Evolutionary conservation across 495 filamentous ascomycete species (phyloP).

Genomic region (Sphaerosporella brunnea): DNA sequence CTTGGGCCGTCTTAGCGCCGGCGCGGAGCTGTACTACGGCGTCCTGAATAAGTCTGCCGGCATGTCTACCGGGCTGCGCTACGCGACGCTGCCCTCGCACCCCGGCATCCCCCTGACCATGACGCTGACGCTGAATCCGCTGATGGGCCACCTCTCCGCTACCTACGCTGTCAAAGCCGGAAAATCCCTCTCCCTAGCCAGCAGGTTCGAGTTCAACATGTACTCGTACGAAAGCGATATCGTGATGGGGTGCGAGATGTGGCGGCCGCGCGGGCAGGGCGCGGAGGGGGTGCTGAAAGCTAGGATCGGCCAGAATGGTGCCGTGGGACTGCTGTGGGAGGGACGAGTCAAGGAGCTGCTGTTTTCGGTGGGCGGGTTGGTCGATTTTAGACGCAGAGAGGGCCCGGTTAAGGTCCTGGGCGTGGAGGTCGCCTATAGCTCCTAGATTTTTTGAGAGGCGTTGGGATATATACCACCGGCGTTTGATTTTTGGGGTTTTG

Average conservation of each 20-base stretch:
- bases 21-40: conserved; percentile 91
- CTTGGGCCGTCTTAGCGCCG: conserved; percentile 47
- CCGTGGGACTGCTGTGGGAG: conserved; percentile 79
- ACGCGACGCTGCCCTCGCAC: conserved; percentile 77
- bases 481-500: no score
- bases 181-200: conserved; percentile 62
- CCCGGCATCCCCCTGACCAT: conserved; percentile 76
- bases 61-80: conserved; percentile 59
- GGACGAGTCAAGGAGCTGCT: conserved; percentile 81
- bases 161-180: conserved; percentile 81
- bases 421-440: conserved; percentile 80
- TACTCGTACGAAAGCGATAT: conserved; percentile 95
- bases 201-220: conserved; percentile 88
- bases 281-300: conserved; percentile 70
- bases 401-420: conserved; percentile 60
- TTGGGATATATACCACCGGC: no score
- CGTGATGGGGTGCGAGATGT: conserved; percentile 76
- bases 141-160: conserved; percentile 79
- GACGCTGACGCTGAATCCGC: conserved; percentile 73
- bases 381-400: conserved; percentile 55
- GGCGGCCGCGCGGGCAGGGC: conserved; percentile 39
- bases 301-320: conserved; percentile 65
- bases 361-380: conserved; percentile 67
- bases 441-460: no score
- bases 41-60: conserved; percentile 80